Evolutionary conservation across 2,329 filamentous ascomycete species (phyloP).

Genomic region (Fusarium albosuccineum): DNA sequence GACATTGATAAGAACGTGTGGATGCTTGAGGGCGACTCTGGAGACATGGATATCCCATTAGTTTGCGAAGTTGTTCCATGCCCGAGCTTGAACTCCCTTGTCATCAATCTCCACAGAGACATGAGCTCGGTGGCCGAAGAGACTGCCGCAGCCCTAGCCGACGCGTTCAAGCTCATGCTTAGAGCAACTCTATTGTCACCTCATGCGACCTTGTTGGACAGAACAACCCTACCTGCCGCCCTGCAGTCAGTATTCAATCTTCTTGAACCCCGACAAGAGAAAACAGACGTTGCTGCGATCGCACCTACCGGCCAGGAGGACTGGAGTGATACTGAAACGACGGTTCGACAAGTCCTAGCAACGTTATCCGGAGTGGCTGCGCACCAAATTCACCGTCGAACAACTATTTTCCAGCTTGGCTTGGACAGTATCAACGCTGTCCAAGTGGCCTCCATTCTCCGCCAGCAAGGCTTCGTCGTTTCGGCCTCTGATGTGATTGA

Average conservation of each 20-base stretch:
- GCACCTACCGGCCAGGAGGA: constrained; percentile 38
- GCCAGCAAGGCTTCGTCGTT: constrained; percentile 68
- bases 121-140: constrained; percentile 54
- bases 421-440: constrained; percentile 90
- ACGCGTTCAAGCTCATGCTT: constrained; percentile 50
- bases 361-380: constrained; percentile 66
- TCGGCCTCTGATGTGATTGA: constrained; percentile 82
- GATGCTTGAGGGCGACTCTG: constrained; percentile 68
- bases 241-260: constrained; percentile 35
- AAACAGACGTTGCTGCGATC: constrained; percentile 20
- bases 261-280: constrained; percentile 40
- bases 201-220: constrained; percentile 40
- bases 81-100: constrained; percentile 62
- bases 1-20: constrained; percentile 69
- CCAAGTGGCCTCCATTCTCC: constrained; percentile 79
- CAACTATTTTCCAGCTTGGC: constrained; percentile 88
- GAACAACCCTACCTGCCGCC: constrained; percentile 39
- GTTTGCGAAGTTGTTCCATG: constrained; percentile 80
- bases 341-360: constrained; percentile 69
- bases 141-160: constrained; percentile 46
- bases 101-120: constrained; percentile 74
- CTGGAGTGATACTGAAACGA: constrained; percentile 66
- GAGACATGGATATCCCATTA: constrained; percentile 80
- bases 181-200: constrained; percentile 45
- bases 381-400: constrained; percentile 67